Evolutionary conservation across 75 land plant species (phyloP), one percentile per base, ranked within the genome.

Genomic region (Larix kaempferi): DNA sequence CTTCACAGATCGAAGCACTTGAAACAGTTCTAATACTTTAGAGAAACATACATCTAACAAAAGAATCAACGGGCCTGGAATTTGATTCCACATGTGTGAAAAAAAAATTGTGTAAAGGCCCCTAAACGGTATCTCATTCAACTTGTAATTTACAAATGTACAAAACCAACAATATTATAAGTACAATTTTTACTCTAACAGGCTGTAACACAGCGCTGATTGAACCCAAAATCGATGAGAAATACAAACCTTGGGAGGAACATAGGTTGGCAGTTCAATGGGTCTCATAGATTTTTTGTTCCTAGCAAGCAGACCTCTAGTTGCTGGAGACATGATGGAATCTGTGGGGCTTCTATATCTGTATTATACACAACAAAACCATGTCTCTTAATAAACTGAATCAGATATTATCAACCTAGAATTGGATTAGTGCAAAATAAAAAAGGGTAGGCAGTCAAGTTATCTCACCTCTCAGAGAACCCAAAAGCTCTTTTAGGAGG

Each of bases 311-410:
- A 85, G 72, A 19, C 87, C 87, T 75, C 81, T 82, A 3, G 85
- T 73, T 29, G 83, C 76, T 22, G 87, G 87, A 22, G 87, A 85
- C 52, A 85, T 83, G 77, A 85, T 61, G 17, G 85, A 82, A 78
- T 85, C 87, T 14, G 87, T 85, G 37, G 87, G 87, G 57, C 87
- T 85, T 81, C 59, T 78, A 56, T 85, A 85, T 59, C 87, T 85
- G 81, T 71, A 19, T 6, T 17, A 59, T 57, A 27, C 21, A 29
- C 7, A 64, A 29, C 37, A 64, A 4, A 64, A 16, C 12, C 54
- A 49, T 49, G 54, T 0, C 8, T 49, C 54, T 49, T 49, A 49
- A 10, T 10, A 49, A 49, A 11, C 54, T 10, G 12, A 49, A 44
- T 1, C 11, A 49, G 10, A 49, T 11, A 49, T 49, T 8, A 8